phyloP scores from a whole-genome alignment of 2,329 filamentous ascomycete genomes.

The Clonostachys sp. region DNA sequence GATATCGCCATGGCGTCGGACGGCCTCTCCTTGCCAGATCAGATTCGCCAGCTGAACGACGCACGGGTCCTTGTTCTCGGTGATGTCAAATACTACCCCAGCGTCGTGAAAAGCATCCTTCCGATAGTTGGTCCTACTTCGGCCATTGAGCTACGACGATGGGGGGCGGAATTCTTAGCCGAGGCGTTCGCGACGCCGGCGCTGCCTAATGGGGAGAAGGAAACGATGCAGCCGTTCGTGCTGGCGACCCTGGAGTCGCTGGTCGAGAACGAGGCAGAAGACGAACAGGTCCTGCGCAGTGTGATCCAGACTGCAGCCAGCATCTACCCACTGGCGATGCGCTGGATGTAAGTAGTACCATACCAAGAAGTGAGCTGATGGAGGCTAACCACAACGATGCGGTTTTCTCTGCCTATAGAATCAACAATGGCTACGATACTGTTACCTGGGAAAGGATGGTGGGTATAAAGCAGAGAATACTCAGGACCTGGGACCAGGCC shows the following conservation, averaged over 20 bases:
- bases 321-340: constrained; percentile 87
- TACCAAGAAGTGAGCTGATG: background rate
- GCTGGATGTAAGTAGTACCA: constrained; percentile 77
- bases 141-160: constrained; percentile 80
- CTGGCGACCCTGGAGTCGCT: constrained; percentile 71
- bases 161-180: constrained; percentile 93
- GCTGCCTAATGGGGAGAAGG: constrained; percentile 73
- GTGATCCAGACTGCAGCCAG: constrained; percentile 86
- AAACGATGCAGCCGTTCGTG: constrained; percentile 70
- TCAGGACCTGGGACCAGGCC: constrained; percentile 82
- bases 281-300: constrained; percentile 76
- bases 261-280: constrained; percentile 68
- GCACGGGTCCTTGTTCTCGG: constrained; percentile 85
- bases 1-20: constrained; percentile 8
- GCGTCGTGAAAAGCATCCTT: constrained; percentile 88
- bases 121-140: constrained; percentile 78
- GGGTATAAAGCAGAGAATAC: constrained; percentile 82
- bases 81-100: constrained; percentile 84
- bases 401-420: constrained; percentile 45
- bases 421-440: constrained; percentile 78
- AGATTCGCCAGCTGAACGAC: constrained; percentile 82
- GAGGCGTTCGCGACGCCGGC: constrained; percentile 95
- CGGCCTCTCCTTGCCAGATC: constrained; percentile 60
- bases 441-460: constrained; percentile 85
- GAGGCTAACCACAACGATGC: too few species aligned